Base-by-base conservation (phyloP, 2,329 filamentous ascomycete genomes). In the Pyricularia grisea region DNA sequence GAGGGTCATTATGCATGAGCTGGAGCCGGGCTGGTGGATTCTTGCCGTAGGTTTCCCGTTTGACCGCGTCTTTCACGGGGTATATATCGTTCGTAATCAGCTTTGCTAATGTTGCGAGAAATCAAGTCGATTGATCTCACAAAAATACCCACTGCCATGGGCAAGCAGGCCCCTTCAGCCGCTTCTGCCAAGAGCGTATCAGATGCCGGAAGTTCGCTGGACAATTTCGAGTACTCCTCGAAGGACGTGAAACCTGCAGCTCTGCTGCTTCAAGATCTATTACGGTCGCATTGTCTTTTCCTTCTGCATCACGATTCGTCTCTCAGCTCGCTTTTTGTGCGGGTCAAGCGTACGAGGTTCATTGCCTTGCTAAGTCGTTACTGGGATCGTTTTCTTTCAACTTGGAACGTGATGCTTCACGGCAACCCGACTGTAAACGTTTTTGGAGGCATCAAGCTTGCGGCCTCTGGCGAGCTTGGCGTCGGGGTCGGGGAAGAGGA, bases 401-500 rank as follows among this genome's bases (percentile, higher is more conserved):
- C 88, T 0, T 99, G 95, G 95, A 93, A 94, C 73, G 91, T 98
- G 14, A 85, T 97, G 72, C 84, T 99, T 61, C 92, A 94, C 75
- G 94, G 93, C 10, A 97, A 97, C 74, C 95, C 95, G 0, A 89
- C 90, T 1, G 87, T 90, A 0, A 90, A 90, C 71, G 83, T 97
- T 5, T 93, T 93, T 74, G 88, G 90, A 12, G 93, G 92, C 6
- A 88, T 97, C 75, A 97, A 97, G 78, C 84, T 99, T 36, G 92
- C 94, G 14, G 92, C 91, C 7, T 93, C 92, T 42, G 94, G 95
- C 23, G 94, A 98, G 79, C 86, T 98, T 30, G 95, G 95, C 20
- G 87, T 97, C 65, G 95, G 95, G 0, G 95, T 98, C 0, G 95
- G 95, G 23, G 95, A 98, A 77, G 95, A 98, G 80, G 92, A 97